Evolutionary conservation across 805 yeast species (phyloP), one percentile per base, ranked within the genome.

Genomic region (Lipomyces chichibuensis): DNA sequence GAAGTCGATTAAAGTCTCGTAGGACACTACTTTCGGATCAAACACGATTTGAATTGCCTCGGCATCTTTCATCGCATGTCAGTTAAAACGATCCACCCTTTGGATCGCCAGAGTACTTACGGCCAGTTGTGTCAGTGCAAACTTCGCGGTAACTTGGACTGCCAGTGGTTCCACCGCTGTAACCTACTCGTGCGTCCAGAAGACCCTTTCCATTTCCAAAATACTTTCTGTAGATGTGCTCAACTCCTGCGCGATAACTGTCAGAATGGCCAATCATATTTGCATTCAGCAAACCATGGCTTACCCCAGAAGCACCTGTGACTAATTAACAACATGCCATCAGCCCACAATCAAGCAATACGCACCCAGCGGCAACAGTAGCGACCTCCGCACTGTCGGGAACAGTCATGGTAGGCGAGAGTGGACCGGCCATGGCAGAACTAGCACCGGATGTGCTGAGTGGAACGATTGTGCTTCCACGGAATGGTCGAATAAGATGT

Each of bases 31-130:
- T 2, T 82, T 70, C 29, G 97, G 97, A 74, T 92, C 93, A 74
- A 85, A 95, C 0, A 94, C 82, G 13, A 94, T 81, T 77, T 94
- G 97, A 25, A 94, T 79, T 5, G 90, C 88, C 77, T 94, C 99
- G 4, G 96, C 97, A 64, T 85, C 72, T 69, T 17, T 7, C 20
- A 51, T 13, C 20, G 29, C 20, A 27, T 53, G 29, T 43, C 27
- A 29, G 33, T 62, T n/a, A 56, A 49, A 20, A 17, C 57, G 25
- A 56, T 49, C 46, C 32, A 1, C 29, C 33, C 3, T 25, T 17
- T 23, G 20, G 3, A 9, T 51, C 14, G 20, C 20, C 33, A 39
- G 64, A 9, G 8, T 13, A 53, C 72, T 13, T 63, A 69, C 72
- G 86, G 56, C 86, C 84, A 0, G 98, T 92, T n/a, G 82, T 80